A percentile compares a stretch with the other conserved stretches of the same genome.
These are phyloP conservation scores for Annulohypoxylon maeteangense DNA, from an alignment of 495 filamentous ascomycete genomes.

Conservation along the genomic window DNA sequence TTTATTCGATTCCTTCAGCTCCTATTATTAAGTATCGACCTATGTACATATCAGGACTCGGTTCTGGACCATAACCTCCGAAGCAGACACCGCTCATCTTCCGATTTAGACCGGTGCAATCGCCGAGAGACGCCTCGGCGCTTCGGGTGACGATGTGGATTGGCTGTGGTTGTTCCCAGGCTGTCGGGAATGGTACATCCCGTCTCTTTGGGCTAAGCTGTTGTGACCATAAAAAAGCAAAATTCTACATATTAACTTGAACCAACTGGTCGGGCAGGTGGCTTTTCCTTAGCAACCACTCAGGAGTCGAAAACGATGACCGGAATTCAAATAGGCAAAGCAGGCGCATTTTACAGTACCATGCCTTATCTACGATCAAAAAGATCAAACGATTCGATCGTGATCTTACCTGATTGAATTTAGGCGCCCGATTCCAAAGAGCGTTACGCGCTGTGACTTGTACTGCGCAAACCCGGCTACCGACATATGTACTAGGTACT, in stretches of 20 bases:
- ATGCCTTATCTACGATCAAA: conserved; percentile 4
- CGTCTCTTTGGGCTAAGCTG: conserved; percentile 2
- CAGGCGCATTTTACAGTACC: conserved; percentile 10
- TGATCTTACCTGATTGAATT: conserved; percentile 6
- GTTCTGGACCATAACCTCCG: neutral
- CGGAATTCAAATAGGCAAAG: conserved; percentile 18
- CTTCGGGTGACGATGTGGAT: neutral
- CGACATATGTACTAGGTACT: no score
- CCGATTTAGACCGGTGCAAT: conserved; percentile 1
- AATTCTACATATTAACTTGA: neutral
- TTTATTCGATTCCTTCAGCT: neutral
- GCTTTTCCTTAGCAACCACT: conserved; percentile 20
- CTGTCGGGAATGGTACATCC: neutral
- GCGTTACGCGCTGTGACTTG: conserved; percentile 7
- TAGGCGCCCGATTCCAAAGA: conserved; percentile 19
- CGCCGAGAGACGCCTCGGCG: conserved; percentile 25
- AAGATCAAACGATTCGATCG: neutral
- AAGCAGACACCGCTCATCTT: neutral
- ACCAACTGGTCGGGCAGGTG: conserved; percentile 22
- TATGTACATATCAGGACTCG: neutral
- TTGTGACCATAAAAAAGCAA: conserved; percentile 3
- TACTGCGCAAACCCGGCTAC: neutral
- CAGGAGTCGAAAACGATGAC: neutral
- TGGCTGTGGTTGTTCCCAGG: neutral
- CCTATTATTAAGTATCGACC: conserved; percentile 5